Percentiles rank a stretch among this genome's conserved stretches.
Evolutionary conservation across 306 rosid species (phyloP).

Genomic region (Canavalia gladiata): DNA sequence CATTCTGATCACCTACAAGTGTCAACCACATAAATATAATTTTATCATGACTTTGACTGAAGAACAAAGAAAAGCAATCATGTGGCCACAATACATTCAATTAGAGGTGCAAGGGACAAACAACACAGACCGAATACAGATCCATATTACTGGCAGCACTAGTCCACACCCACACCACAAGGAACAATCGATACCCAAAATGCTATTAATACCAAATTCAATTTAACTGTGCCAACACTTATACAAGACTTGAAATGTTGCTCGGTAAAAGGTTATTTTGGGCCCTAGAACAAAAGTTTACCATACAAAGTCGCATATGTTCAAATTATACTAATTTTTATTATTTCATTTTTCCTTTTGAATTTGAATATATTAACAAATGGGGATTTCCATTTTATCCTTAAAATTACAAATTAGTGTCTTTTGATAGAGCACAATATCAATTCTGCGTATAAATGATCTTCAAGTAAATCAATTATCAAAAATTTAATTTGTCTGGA

Average conservation of each 20-base stretch:
- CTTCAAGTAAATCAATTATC: not conserved
- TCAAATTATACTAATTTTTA: too few relatives aligned
- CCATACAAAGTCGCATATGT: too few relatives aligned
- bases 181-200: not conserved
- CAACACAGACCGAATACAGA: conserved; percentile 10
- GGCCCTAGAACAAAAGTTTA: too few relatives aligned
- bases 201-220: too few relatives aligned
- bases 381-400: too few relatives aligned
- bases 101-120: conserved; percentile 22
- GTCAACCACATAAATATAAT: conserved; percentile 8
- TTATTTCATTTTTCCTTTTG: too few relatives aligned
- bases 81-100: conserved; percentile 15
- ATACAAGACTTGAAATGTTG: too few relatives aligned
- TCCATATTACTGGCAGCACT: not conserved
- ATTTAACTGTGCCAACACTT: too few relatives aligned
- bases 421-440: not conserved
- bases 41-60: conserved; percentile 7
- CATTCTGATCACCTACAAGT: conserved; percentile 24
- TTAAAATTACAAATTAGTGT: not conserved
- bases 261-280: too few relatives aligned
- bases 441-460: not conserved
- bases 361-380: too few relatives aligned
- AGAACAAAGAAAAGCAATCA: conserved; percentile 21
- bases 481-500: too few relatives aligned
- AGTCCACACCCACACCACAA: not conserved